Conservation (phyloP, 2,329 filamentous ascomycete species). For the Cordyceps farinosa region DNA sequence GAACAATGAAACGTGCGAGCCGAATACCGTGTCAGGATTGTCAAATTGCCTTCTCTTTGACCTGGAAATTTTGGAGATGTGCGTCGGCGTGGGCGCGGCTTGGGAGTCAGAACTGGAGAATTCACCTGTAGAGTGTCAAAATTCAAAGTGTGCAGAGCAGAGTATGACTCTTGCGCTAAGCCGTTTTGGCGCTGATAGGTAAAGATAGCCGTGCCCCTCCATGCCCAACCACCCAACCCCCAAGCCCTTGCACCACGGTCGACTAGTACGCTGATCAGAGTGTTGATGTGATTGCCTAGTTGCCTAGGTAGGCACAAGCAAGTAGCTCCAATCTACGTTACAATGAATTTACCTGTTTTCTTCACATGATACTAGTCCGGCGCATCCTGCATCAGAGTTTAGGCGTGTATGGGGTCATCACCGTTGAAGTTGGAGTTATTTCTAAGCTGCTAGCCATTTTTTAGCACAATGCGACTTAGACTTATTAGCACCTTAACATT, state of each 20-base stretch:
- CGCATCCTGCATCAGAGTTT: too few species aligned
- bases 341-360: too few species aligned
- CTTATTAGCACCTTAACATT: too few species aligned
- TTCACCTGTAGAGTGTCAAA: slow-evolving; percentile 37
- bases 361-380: too few species aligned
- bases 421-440: too few species aligned
- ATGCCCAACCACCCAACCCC: not conserved
- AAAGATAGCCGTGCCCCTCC: slow-evolving; percentile 40
- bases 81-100: slow-evolving; percentile 22
- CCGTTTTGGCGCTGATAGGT: slow-evolving; percentile 31
- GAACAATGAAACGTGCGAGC: not conserved
- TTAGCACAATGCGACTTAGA: not conserved
- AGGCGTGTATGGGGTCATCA: too few species aligned
- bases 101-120: slow-evolving; percentile 26
- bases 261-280: not conserved
- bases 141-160: slow-evolving; percentile 41
- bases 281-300: too few species aligned
- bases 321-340: too few species aligned
- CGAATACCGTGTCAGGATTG: not conserved
- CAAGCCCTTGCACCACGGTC: not conserved
- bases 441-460: not conserved
- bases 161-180: slow-evolving; percentile 40
- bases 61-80: not conserved
- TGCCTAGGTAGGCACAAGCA: too few species aligned
- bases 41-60: not conserved